phyloP scores from a whole-genome alignment of 306 rosid genomes.

The Lathyrus tuberosus region DNA sequence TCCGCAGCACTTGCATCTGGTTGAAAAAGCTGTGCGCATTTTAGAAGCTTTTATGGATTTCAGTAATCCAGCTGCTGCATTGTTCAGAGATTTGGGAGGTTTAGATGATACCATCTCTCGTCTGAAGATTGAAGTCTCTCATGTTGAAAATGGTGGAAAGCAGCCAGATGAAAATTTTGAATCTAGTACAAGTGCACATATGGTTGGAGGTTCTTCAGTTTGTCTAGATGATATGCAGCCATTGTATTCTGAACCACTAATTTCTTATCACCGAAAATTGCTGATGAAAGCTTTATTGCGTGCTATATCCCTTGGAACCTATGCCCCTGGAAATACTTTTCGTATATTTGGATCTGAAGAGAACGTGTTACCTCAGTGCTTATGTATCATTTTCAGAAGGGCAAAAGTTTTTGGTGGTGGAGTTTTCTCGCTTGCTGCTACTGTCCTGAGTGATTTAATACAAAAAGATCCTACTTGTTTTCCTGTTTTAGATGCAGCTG shows the following conservation, averaged over 20 bases:
- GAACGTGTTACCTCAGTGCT: constrained; percentile 80
- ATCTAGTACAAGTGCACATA: constrained; percentile 54
- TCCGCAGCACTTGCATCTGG: constrained; percentile 94
- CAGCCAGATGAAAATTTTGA: constrained; percentile 62
- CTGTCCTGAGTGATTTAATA: constrained; percentile 95
- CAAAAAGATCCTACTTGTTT: constrained; percentile 98
- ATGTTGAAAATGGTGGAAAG: constrained; percentile 76
- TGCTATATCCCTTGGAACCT: constrained; percentile 92
- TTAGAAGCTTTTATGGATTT: constrained; percentile 98
- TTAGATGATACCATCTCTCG: constrained; percentile 93
- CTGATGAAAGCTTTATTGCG: constrained; percentile 91
- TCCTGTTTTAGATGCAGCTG: constrained; percentile 83
- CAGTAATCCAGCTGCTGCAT: constrained; percentile 93
- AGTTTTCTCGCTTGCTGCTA: constrained; percentile 94
- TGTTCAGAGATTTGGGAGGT: constrained; percentile 98
- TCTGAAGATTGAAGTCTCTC: constrained; percentile 79
- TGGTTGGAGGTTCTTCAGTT: constrained; percentile 54
- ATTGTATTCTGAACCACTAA: constrained; percentile 77
- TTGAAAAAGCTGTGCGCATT: constrained; percentile 89
- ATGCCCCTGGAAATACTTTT: constrained; percentile 91
- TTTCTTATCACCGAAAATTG: constrained; percentile 77
- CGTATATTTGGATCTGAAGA: constrained; percentile 89
- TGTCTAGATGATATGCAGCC: constrained; percentile 73
- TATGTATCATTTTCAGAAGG: constrained; percentile 78
- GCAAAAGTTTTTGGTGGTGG: constrained; percentile 98